Conservation (phyloP, 345 rosid species). For the Eucalyptus globulus region DNA sequence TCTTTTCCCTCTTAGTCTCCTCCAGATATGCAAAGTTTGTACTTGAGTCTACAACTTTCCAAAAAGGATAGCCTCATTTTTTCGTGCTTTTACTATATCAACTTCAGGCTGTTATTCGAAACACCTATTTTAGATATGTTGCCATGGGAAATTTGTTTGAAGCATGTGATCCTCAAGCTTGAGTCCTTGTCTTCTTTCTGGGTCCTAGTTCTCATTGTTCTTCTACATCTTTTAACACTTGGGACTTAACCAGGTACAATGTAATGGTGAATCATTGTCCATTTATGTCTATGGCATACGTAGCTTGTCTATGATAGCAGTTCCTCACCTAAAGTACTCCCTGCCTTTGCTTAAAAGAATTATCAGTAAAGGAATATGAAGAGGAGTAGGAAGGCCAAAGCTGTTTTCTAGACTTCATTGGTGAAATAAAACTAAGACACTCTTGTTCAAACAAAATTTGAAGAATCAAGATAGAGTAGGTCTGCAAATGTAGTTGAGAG, state of each 20-base stretch:
- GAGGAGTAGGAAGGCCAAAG: background rate
- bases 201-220: background rate
- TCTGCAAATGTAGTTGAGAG: background rate
- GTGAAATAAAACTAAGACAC: background rate
- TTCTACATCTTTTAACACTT: background rate
- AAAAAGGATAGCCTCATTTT: background rate
- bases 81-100: background rate
- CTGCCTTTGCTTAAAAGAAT: background rate
- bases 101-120: background rate
- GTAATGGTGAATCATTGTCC: background rate
- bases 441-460: background rate
- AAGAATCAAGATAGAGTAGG: background rate
- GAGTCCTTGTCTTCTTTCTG: background rate
- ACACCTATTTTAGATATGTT: background rate
- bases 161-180: background rate
- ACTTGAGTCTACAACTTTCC: background rate
- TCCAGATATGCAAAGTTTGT: background rate
- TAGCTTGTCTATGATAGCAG: background rate
- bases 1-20: background rate
- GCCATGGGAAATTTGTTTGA: background rate
- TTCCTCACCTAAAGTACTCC: background rate
- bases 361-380: background rate
- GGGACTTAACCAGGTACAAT: background rate
- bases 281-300: background rate
- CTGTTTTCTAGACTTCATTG: background rate